These are phyloP conservation scores for Phytopythium litorale DNA, from an alignment of 352 stramenopile genomes.

Conservation along the genomic window DNA sequence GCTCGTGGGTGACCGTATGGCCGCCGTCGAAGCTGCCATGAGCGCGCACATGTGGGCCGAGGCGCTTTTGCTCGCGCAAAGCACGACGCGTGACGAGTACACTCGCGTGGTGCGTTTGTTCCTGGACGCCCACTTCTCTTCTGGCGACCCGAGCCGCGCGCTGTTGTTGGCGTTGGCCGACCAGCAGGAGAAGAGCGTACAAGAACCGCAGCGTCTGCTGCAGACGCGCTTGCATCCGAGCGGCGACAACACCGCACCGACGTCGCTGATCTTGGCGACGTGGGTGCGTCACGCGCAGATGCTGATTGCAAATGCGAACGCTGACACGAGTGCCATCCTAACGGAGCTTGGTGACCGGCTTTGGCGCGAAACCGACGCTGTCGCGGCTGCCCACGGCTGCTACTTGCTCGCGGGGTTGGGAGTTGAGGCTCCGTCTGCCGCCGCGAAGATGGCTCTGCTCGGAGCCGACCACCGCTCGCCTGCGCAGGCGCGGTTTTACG, in stretches of 20 bases:
- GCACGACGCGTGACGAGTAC: conserved; percentile 85
- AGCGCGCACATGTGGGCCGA: conserved; percentile 83
- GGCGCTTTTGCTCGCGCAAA: conserved; percentile 83
- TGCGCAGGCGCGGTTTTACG: conserved; percentile 76
- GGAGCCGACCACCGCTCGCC: conserved; percentile 71
- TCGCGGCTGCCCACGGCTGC: conserved; percentile 76
- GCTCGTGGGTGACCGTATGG: conserved; percentile 72
- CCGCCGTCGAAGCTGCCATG: conserved; percentile 72
- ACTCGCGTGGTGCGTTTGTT: conserved; percentile 75
- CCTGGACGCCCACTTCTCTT: conserved; percentile 72
- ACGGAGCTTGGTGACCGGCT: conserved; percentile 79
- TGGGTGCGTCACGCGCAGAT: conserved; percentile 84
- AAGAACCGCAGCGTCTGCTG: conserved; percentile 75
- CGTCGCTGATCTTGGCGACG: conserved; percentile 56
- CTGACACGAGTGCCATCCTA: conserved; percentile 82
- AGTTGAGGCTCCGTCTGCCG: conserved; percentile 73
- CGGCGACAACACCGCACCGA: conserved; percentile 20
- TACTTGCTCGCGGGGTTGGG: conserved; percentile 71
- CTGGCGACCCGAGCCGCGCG: conserved; percentile 70
- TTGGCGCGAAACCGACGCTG: conserved; percentile 58
- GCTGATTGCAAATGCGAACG: conserved; percentile 73
- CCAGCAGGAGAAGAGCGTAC: conserved; percentile 80
- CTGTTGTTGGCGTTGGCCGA: conserved; percentile 81
- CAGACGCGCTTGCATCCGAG: conserved; percentile 15
- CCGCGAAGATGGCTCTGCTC: conserved; percentile 76